phyloP scores from a whole-genome alignment of 805 yeast genomes.

The Teunomyces stri region DNA sequence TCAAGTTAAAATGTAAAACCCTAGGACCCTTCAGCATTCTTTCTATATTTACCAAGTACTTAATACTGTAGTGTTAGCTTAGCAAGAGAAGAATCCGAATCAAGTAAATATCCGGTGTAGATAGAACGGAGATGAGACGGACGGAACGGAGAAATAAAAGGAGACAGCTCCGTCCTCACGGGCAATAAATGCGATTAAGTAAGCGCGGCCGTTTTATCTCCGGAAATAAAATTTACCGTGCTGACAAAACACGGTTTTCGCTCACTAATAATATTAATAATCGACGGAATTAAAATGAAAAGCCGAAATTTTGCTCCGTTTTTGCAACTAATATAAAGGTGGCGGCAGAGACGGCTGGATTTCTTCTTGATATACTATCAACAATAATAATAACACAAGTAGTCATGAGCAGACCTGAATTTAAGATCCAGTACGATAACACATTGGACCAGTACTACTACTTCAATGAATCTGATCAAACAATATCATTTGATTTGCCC shows the following conservation, averaged over 20 bases:
- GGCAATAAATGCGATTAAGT: background rate
- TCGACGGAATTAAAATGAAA: background rate
- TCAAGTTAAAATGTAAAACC: no score
- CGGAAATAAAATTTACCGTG: background rate
- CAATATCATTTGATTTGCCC: constrained; percentile 13
- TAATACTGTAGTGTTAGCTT: no score
- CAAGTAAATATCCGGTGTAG: background rate
- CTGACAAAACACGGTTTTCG: background rate
- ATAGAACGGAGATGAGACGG: background rate
- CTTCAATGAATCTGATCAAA: constrained; percentile 10
- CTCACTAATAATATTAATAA: background rate
- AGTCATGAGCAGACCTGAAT: background rate
- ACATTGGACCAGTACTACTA: constrained; percentile 14
- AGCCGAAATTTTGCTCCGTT: background rate
- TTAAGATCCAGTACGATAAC: constrained; percentile 13
- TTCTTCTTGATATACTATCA: background rate
- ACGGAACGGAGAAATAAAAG: background rate
- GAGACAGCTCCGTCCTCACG: background rate
- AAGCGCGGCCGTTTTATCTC: background rate
- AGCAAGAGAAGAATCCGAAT: background rate
- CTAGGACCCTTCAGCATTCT: no score
- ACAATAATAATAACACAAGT: no score
- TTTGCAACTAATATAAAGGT: background rate
- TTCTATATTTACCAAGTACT: no score
- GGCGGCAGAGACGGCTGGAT: background rate